Percentiles rank a stretch among this genome's conserved stretches.
Conservation (phyloP, 2,329 filamentous ascomycete genomes). For the Pezicula neosporulosa region DNA sequence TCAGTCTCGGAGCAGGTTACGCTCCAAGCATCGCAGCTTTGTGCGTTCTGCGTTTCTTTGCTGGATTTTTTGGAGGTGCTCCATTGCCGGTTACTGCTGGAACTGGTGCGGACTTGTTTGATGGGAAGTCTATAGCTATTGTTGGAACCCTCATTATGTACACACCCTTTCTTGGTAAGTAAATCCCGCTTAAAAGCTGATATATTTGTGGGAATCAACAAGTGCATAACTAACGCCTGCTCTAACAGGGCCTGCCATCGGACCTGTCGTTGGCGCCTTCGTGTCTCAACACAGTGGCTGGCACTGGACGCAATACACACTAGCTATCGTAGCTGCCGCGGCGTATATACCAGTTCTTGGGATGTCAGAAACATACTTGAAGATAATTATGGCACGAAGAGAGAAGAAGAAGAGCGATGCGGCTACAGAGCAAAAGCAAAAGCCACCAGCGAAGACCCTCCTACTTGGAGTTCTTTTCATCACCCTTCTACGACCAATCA, state of each 20-base stretch:
- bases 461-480: conserved; percentile 8
- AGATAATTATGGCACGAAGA: conserved; percentile 8
- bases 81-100: conserved; percentile 10
- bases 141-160: conserved; percentile 8
- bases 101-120: conserved; percentile 13
- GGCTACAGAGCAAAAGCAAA: neutral
- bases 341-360: conserved; percentile 7
- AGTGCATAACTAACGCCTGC: neutral
- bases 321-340: conserved; percentile 7
- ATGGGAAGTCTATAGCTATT: conserved; percentile 3
- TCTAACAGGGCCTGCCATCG: conserved; percentile 7
- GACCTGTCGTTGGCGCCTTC: conserved; percentile 21
- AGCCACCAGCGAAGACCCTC: conserved; percentile 4
- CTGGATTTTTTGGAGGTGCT: conserved; percentile 39
- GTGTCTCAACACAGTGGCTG: conserved; percentile 18
- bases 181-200: neutral
- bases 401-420: neutral
- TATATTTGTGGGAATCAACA: neutral
- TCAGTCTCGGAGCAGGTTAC: conserved; percentile 57
- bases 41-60: conserved; percentile 52
- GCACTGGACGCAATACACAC: conserved; percentile 16
- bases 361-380: conserved; percentile 14
- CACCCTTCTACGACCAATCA: conserved; percentile 35
- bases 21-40: conserved; percentile 47
- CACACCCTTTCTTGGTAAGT: conserved; percentile 12